Evolutionary conservation across 1,284 basidiomycete genomes (phyloP).

Genomic region (Ustilago loliicola): DNA sequence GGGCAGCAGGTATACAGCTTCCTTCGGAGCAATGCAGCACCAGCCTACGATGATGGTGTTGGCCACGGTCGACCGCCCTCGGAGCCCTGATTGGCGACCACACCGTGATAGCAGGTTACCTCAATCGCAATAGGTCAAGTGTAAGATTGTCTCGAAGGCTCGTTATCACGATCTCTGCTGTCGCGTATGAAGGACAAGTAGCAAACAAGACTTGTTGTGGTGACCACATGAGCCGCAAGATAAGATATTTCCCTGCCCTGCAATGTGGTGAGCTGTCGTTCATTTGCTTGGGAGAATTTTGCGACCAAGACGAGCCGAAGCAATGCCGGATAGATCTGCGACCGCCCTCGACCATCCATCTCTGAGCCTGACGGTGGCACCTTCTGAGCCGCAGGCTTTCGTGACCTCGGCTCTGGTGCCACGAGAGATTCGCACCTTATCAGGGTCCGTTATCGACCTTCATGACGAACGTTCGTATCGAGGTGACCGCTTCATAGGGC

Average conservation of each 20-base stretch:
- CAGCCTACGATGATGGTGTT: too few species aligned
- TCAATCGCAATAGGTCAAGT: too few species aligned
- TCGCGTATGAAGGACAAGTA: background rate
- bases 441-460: background rate
- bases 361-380: background rate
- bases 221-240: background rate
- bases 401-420: constrained; percentile 2
- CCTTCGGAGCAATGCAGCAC: too few species aligned
- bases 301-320: background rate
- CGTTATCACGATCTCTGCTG: background rate
- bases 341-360: too few species aligned
- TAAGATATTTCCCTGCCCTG: background rate
- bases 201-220: background rate
- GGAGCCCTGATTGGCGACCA: background rate
- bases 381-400: constrained; percentile 5
- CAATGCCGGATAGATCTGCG: background rate
- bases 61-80: too few species aligned
- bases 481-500: too few species aligned
- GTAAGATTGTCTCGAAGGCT: background rate
- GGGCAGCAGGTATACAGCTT: too few species aligned
- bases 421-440: background rate
- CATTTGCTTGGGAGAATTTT: background rate
- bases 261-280: background rate
- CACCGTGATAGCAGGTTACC: background rate
- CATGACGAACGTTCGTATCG: background rate